Evolutionary conservation across 2,329 filamentous ascomycete species (phyloP).

Genomic region (Cladophialophora immunda): DNA sequence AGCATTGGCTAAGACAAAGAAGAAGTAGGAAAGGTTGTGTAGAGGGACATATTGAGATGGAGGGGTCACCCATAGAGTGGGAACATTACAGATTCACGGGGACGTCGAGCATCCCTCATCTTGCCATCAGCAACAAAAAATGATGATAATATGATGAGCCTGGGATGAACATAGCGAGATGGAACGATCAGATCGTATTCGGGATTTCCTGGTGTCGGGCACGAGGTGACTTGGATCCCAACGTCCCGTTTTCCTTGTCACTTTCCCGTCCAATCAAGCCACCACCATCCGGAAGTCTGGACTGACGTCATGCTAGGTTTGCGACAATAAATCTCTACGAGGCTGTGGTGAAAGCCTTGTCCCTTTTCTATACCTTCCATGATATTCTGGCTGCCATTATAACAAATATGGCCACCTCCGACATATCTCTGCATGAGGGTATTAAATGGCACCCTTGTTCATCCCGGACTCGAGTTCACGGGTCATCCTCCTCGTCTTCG

Average conservation of each 20-base stretch:
- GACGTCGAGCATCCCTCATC: not conserved
- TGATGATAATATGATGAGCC: not conserved
- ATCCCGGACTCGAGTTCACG: not conserved
- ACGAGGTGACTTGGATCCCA: not conserved
- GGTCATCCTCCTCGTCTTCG: conserved; percentile 9
- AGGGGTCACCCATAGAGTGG: not conserved
- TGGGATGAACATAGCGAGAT: not conserved
- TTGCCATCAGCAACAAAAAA: not conserved
- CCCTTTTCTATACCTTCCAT: not conserved
- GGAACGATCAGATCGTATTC: not conserved
- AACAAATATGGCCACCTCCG: not conserved
- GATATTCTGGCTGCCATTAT: not conserved
- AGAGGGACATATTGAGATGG: not conserved
- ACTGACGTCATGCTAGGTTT: not conserved
- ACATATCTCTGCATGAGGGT: not conserved
- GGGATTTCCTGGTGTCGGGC: not conserved
- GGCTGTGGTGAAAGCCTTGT: not conserved
- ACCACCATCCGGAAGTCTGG: not conserved
- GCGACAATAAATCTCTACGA: too few relatives aligned
- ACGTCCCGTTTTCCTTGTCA: not conserved
- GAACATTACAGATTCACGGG: not conserved
- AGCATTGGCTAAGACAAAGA: not conserved
- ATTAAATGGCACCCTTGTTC: not conserved
- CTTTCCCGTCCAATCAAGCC: not conserved
- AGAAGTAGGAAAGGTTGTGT: not conserved